Base-by-base conservation (phyloP, 192 early-diverging fungal species). In the Podila horticola region DNA sequence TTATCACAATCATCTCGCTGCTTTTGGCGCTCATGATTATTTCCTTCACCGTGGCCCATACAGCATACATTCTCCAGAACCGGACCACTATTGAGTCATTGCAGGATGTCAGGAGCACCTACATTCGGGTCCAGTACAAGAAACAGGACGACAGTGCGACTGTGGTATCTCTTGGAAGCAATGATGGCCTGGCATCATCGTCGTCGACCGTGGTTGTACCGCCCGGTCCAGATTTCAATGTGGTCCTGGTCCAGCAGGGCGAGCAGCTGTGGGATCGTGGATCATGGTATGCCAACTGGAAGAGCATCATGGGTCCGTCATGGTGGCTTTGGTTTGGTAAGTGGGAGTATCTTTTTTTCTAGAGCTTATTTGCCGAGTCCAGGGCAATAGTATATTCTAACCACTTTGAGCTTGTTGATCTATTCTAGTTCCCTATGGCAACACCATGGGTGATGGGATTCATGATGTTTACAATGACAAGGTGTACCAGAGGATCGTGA, bases 11-110 rank as follows among this genome's bases (percentile, higher is more conserved):
- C 20, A 52, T 86, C 3, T 64, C 87, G n/a, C 74, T 79, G 1
- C 29, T 90, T 0, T 83, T 90, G 69, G 84, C 79, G 5, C 41
- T 88, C 20, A 76, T 90, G 20, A 69, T 88, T 48, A 67, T 88
- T 0, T 77, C 87, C 1, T 88, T 90, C 59, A 88, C 85, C 9
- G 36, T 65, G 1, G 85, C 85, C 19, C 89, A 90, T 67, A 87
- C 85, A 15, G 58, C 59, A 19, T 82, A 86, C 59, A 58, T 90
- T 24, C 65, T 86, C 10, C 74, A 77, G 20, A 90, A 90, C 52
- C 77, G 85, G 36, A 90, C 89, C 2, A 90, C 89, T 1, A 88
- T 90, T 30, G 89, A 90, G 41, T 84, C 83, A 1, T 29, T 81
- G 48, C 71, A 73, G 67, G 67, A 73, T 31, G 51, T 55, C 41